Evolutionary conservation across 306 rosid species (phyloP).

Genomic region (Castanea crenata): DNA sequence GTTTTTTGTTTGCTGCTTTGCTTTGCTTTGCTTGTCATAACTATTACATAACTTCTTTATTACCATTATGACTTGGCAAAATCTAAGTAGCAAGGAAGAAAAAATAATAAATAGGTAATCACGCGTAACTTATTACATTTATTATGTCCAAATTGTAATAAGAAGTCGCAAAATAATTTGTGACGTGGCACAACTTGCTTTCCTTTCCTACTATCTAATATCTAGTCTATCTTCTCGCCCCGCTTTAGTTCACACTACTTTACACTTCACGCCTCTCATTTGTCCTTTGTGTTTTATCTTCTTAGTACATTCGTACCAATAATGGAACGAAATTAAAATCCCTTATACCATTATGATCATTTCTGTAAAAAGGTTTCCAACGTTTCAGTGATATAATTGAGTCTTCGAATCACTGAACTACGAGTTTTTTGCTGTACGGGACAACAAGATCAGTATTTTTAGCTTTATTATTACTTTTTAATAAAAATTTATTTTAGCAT

Average conservation of each 20-base stretch:
- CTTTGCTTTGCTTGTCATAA: background rate
- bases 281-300: background rate
- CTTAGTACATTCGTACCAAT: too few species aligned
- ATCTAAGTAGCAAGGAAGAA: too few species aligned
- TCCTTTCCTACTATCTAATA: rapidly evolving
- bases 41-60: too few species aligned
- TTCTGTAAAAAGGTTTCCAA: background rate
- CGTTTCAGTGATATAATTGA: background rate
- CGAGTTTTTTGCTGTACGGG: too few species aligned
- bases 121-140: rapidly evolving
- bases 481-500: too few species aligned
- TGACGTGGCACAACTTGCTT: rapidly evolving
- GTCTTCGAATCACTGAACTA: too few species aligned
- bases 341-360: background rate
- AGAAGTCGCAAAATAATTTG: too few species aligned
- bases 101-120: too few species aligned
- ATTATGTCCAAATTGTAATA: too few species aligned
- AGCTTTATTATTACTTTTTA: too few species aligned
- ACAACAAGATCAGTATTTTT: too few species aligned
- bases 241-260: slow-evolving; percentile 17
- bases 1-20: background rate
- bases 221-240: background rate
- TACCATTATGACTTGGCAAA: too few species aligned
- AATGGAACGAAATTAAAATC: background rate
- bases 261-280: background rate